Conservation (phyloP, 345 rosid genomes). For the Zanthoxylum bungeanum region DNA sequence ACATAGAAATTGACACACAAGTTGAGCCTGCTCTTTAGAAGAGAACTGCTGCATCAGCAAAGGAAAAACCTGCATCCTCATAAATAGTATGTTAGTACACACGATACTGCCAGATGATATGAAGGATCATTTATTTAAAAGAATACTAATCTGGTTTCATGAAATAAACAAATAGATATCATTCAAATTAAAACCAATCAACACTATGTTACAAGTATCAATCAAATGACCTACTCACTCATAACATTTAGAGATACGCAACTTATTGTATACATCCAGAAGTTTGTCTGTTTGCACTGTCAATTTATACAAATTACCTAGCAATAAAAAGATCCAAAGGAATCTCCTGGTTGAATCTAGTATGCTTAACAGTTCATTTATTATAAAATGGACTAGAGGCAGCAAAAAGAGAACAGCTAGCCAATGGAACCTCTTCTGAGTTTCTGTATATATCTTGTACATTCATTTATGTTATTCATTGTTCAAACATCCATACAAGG, state of each 20-base stretch:
- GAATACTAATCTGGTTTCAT: neutral
- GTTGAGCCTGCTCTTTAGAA: conserved; percentile 48
- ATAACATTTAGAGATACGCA: neutral
- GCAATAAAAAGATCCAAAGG: neutral
- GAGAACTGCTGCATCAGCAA: conserved; percentile 57
- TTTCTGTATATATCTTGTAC: neutral
- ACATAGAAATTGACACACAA: conserved; percentile 64
- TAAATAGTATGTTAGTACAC: conserved; percentile 7
- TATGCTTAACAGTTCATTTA: neutral
- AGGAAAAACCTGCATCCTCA: conserved; percentile 59
- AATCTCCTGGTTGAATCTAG: neutral
- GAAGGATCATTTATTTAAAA: neutral
- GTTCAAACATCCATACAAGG: neutral
- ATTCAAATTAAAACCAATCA: neutral
- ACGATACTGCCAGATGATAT: neutral
- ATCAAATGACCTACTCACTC: neutral
- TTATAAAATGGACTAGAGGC: neutral
- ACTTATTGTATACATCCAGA: neutral
- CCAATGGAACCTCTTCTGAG: neutral
- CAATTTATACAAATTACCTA: neutral
- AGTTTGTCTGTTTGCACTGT: neutral
- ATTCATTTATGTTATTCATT: neutral
- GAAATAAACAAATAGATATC: neutral
- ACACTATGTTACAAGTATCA: neutral
- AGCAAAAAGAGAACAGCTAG: neutral